Evolutionary conservation across 176 grass and related monocot species (phyloP), one percentile per base, ranked within the genome.

Genomic region (Phyllostachys edulis): DNA sequence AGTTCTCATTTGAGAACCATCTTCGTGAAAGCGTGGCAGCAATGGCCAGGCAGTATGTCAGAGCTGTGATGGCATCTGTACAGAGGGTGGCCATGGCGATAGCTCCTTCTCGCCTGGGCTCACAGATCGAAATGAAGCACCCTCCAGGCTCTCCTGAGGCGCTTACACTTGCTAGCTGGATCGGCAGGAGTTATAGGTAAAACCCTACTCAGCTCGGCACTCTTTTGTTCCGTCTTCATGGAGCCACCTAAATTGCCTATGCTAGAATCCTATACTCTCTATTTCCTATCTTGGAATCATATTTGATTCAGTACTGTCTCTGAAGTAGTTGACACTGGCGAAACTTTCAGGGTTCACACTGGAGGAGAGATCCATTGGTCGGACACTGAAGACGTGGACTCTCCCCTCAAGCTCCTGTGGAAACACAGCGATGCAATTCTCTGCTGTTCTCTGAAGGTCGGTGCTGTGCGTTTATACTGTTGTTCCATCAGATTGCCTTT

Each of bases 41-140:
- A 63, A 98, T 98, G 96, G 91, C 91, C 1, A 86, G 83, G 63
- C 91, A 92, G 69, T 95, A 98, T 42, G 93, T 98, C 49, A 88
- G 96, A 62, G 80, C 87, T 23, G 96, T 98, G 71, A 92, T 93
- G 67, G 67, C 96, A 5, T 95, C 96, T 0, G 93, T 98, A 15
- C 96, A 98, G 87, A 94, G 91, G 80, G 91, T 98, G 82, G 96
- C 96, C 11, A 95, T 98, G 89, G 96, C 89, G 5, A 90, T 98
- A 72, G 86, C 93, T 56, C 96, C 96, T 61, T 87, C 90, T 4
- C 55, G 77, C 20, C 86, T 93, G 1, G 89, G 85, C 63, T 34
- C 71, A 0, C 92, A 86, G 45, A 86, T 98, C 2, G 80, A 90
- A 83, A 71, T 89, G 67, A 89, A 91, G 69, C 81, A 93, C 50